Conservation (phyloP, 495 filamentous ascomycete genomes). For the Talaromyces stipitatus region DNA sequence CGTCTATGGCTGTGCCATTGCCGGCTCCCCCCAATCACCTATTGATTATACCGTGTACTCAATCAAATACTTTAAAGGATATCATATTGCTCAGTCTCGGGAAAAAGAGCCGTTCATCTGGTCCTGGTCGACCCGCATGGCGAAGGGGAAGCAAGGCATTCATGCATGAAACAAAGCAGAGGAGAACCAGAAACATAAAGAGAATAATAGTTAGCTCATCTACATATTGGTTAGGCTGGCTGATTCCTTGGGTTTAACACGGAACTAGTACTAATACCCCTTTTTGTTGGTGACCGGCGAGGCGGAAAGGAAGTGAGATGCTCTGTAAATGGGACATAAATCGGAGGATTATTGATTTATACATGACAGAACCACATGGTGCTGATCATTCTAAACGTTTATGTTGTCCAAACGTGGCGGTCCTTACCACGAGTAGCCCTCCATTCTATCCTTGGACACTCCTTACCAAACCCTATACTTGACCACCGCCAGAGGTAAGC, state of each 20-base stretch:
- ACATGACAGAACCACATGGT: not conserved
- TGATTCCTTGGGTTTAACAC: too few relatives aligned
- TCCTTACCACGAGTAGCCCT: not conserved
- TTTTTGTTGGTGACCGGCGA: not conserved
- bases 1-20: too few relatives aligned
- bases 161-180: not conserved
- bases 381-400: not conserved
- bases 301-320: too few relatives aligned
- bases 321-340: not conserved
- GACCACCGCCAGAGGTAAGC: not conserved
- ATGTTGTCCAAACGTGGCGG: not conserved
- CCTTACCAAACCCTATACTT: not conserved
- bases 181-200: not conserved
- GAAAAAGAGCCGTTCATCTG: too few relatives aligned
- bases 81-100: too few relatives aligned
- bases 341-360: not conserved
- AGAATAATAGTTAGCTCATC: too few relatives aligned
- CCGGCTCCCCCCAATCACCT: too few relatives aligned
- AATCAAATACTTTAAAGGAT: too few relatives aligned
- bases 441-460: not conserved
- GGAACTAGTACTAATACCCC: not conserved
- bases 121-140: not conserved
- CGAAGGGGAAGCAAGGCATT: not conserved
- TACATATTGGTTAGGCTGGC: too few relatives aligned
- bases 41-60: too few relatives aligned